Evolutionary conservation across 768 basidiomycete genomes (phyloP).

Genomic region (Suillus americanus): DNA sequence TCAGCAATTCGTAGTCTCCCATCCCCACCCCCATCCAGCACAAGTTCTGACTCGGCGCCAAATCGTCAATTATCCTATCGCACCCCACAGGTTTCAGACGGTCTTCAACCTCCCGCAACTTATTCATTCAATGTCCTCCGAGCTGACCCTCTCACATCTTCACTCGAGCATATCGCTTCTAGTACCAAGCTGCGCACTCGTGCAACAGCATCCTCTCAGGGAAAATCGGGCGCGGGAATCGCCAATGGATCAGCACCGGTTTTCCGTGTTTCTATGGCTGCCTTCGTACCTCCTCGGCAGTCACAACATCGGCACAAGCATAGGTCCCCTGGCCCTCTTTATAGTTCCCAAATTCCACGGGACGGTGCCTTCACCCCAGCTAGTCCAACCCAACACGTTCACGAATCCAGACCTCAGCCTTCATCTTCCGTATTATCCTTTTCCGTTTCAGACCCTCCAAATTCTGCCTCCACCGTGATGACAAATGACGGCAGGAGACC

Average conservation of each 20-base stretch:
- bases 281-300: slow-evolving; percentile 8
- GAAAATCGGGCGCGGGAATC: slow-evolving; percentile 21
- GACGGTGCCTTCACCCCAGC: neutral
- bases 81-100: slow-evolving; percentile 14
- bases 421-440: slow-evolving; percentile 34
- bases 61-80: slow-evolving; percentile 7
- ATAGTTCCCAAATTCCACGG: slow-evolving; percentile 19
- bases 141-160: slow-evolving; percentile 40
- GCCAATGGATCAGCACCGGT: slow-evolving; percentile 35
- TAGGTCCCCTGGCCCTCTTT: slow-evolving; percentile 6
- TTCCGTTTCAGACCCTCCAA: slow-evolving; percentile 31
- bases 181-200: slow-evolving; percentile 39
- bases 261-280: slow-evolving; percentile 37
- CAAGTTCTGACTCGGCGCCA: slow-evolving; percentile 28
- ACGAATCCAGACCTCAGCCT: slow-evolving; percentile 19
- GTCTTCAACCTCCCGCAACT: slow-evolving; percentile 12
- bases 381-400: neutral
- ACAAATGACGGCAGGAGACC: slow-evolving; percentile 28
- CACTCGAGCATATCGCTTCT: slow-evolving; percentile 45
- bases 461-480: slow-evolving; percentile 25
- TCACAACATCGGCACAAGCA: slow-evolving; percentile 1
- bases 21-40: slow-evolving; percentile 27
- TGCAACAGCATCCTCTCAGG: slow-evolving; percentile 14
- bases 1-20: slow-evolving; percentile 14
- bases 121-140: slow-evolving; percentile 47